A percentile compares a stretch with the other conserved stretches of the same genome.
Evolutionary conservation across 768 basidiomycete species (phyloP).

Genomic region (Scleroderma citrinum): DNA sequence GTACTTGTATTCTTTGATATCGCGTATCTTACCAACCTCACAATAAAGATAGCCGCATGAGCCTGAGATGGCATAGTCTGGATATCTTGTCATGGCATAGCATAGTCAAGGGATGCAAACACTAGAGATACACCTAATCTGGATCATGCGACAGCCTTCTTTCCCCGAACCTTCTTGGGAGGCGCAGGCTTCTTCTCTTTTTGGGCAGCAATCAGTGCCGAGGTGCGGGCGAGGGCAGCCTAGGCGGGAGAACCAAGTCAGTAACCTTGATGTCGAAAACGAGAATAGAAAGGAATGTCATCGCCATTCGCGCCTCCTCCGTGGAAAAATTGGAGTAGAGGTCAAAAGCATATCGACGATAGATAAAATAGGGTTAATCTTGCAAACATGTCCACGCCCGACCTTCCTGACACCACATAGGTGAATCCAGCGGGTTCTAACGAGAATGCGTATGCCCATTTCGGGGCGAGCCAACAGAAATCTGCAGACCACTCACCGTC

Average conservation of each 20-base stretch:
- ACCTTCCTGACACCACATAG: constrained; percentile 61
- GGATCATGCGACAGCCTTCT: constrained; percentile 40
- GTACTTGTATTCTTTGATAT: too few relatives aligned
- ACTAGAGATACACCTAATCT: constrained; percentile 22
- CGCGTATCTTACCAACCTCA: constrained; percentile 5
- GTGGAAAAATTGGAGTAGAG: constrained; percentile 22
- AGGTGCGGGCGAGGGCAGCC: constrained; percentile 74
- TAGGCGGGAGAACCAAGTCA: constrained; percentile 27
- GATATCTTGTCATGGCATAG: constrained; percentile 15
- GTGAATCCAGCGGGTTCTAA: constrained; percentile 87
- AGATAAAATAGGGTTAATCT: constrained; percentile 39
- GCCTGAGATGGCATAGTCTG: too few relatives aligned
- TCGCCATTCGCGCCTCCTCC: constrained; percentile 30
- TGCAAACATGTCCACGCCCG: constrained; percentile 95
- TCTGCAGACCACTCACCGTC: constrained; percentile 45
- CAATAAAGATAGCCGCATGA: neutral
- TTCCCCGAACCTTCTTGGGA: constrained; percentile 68
- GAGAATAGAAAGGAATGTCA: constrained; percentile 12
- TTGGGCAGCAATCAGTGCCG: constrained; percentile 64
- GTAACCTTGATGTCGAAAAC: constrained; percentile 6
- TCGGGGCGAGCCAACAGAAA: too few relatives aligned
- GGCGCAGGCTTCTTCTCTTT: constrained; percentile 63
- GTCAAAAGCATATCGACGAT: constrained; percentile 13
- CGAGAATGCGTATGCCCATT: constrained; percentile 70
- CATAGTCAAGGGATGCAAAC: constrained; percentile 14